A percentile compares a stretch with the other conserved stretches of the same genome.
phyloP scores from a whole-genome alignment of 495 filamentous ascomycete genomes.

The Penicillium alfredii region DNA sequence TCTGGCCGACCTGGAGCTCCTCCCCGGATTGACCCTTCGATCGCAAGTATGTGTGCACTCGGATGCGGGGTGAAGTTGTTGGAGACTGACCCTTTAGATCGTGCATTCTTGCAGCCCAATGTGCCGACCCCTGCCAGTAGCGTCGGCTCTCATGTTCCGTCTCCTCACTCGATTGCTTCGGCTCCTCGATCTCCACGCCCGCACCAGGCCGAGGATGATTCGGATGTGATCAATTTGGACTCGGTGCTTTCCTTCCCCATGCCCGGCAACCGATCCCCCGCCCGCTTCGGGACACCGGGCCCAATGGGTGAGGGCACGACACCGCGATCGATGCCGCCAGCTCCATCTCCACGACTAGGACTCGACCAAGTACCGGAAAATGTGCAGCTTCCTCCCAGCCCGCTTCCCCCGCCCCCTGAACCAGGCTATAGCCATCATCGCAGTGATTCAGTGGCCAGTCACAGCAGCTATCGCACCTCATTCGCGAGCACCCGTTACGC shows the following conservation, averaged over 20 bases:
- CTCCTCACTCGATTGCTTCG: slow-evolving; percentile 44
- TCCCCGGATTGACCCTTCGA: slow-evolving; percentile 49
- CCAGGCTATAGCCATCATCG: slow-evolving; percentile 21
- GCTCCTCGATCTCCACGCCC: slow-evolving; percentile 36
- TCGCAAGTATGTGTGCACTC: slow-evolving; percentile 45
- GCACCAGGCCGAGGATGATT: slow-evolving; percentile 22
- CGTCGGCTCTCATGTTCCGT: slow-evolving; percentile 51
- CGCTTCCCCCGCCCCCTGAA: slow-evolving; percentile 19
- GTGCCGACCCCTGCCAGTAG: slow-evolving; percentile 56
- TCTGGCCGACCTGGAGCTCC: slow-evolving; percentile 28
- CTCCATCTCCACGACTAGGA: slow-evolving; percentile 14
- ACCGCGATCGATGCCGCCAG: slow-evolving; percentile 14
- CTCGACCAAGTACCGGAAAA: slow-evolving; percentile 15
- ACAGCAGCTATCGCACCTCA: slow-evolving; percentile 42
- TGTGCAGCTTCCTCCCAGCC: slow-evolving; percentile 24
- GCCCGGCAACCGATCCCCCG: slow-evolving; percentile 33
- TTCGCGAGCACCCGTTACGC: slow-evolving; percentile 39
- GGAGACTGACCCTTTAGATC: slow-evolving; percentile 47
- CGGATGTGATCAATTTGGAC: slow-evolving; percentile 44
- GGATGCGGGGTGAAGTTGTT: slow-evolving; percentile 2
- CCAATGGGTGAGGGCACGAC: slow-evolving; percentile 9
- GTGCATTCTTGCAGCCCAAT: slow-evolving; percentile 50
- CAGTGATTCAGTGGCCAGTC: slow-evolving; percentile 33
- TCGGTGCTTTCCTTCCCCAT: slow-evolving; percentile 59
- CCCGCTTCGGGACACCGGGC: slow-evolving; percentile 25